Conservation (phyloP, 768 basidiomycete species). For the Pholiota microspora region DNA sequence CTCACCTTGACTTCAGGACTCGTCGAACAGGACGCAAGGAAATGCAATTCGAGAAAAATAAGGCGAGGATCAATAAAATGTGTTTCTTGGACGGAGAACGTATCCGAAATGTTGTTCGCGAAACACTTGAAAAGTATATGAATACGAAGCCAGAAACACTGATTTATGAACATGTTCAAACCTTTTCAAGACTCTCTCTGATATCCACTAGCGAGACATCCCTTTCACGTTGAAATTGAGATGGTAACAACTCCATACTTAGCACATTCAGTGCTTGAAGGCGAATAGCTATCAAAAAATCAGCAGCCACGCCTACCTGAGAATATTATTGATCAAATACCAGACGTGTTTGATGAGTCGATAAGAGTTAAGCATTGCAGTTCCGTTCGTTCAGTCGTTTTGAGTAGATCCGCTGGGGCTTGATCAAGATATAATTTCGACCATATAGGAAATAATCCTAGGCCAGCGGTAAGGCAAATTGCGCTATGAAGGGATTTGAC, state of each 20-base stretch:
- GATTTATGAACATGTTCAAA: constrained; percentile 1
- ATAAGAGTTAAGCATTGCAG: constrained; percentile 14
- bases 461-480: constrained; percentile 65
- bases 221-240: constrained; percentile 16
- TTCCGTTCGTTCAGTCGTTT: constrained; percentile 11
- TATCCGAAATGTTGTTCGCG: constrained; percentile 1
- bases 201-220: constrained; percentile 11
- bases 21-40: constrained; percentile 22
- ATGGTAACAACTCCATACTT: constrained; percentile 32
- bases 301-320: too few relatives aligned
- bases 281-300: constrained; percentile 30
- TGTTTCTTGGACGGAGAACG: neutral
- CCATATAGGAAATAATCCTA: constrained; percentile 76
- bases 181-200: constrained; percentile 16
- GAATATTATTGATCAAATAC: constrained; percentile 8
- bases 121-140: constrained; percentile 12
- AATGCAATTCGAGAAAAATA: constrained; percentile 33
- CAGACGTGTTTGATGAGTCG: constrained; percentile 16
- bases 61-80: constrained; percentile 17
- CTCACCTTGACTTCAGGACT: constrained; percentile 4
- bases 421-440: constrained; percentile 35
- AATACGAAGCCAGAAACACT: neutral
- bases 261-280: constrained; percentile 40
- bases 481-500: constrained; percentile 41
- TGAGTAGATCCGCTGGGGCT: constrained; percentile 10